phyloP scores from a whole-genome alignment of 306 rosid species.

The Calophaca sinica region DNA sequence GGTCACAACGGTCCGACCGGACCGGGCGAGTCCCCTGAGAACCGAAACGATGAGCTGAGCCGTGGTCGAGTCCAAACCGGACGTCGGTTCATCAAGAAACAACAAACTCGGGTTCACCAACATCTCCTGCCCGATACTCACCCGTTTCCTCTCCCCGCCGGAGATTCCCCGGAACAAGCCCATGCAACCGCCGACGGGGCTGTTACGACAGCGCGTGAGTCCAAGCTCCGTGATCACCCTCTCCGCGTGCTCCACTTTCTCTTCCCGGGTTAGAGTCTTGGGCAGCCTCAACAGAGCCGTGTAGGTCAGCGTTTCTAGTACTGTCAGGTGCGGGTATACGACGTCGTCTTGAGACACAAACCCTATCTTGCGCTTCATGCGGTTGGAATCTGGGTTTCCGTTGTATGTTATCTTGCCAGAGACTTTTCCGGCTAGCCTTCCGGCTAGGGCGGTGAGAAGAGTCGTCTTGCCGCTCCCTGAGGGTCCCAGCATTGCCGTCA shows the following conservation, averaged over 20 bases:
- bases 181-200: slow-evolving; percentile 66
- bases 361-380: slow-evolving; percentile 69
- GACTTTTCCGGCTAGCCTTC: slow-evolving; percentile 66
- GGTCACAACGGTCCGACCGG: slow-evolving; percentile 80
- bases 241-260: slow-evolving; percentile 69
- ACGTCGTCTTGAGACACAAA: slow-evolving; percentile 86
- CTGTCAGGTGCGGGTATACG: slow-evolving; percentile 82
- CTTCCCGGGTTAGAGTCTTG: slow-evolving; percentile 55
- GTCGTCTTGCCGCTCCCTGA: slow-evolving; percentile 96
- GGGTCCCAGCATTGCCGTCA: slow-evolving; percentile 89
- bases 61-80: slow-evolving; percentile 86
- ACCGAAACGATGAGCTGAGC: slow-evolving; percentile 68
- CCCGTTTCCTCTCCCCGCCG: slow-evolving; percentile 86
- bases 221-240: slow-evolving; percentile 69
- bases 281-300: slow-evolving; percentile 76
- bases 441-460: slow-evolving; percentile 71
- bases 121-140: slow-evolving; percentile 92
- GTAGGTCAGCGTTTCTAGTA: slow-evolving; percentile 71
- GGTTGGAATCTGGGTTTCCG: slow-evolving; percentile 57
- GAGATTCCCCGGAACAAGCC: slow-evolving; percentile 72
- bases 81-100: slow-evolving; percentile 85
- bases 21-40: slow-evolving; percentile 55
- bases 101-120: slow-evolving; percentile 80
- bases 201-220: slow-evolving; percentile 62
- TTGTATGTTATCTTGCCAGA: slow-evolving; percentile 79